phyloP scores from a whole-genome alignment of 2,329 filamentous ascomycete species.

The Aspergillus uvarum region DNA sequence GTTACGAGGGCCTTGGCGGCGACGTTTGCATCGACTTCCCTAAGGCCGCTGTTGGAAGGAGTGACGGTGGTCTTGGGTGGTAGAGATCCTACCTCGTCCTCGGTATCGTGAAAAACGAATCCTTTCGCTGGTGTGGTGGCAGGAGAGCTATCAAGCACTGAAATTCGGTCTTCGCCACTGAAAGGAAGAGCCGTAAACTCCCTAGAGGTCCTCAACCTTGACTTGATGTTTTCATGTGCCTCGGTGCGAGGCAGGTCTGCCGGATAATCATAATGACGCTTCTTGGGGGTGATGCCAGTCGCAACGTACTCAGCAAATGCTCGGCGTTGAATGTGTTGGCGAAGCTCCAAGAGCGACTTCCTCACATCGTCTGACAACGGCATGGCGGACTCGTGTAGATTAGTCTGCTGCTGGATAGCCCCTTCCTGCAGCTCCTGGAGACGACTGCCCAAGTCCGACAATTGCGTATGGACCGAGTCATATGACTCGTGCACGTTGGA shows the following conservation, averaged over 20 bases:
- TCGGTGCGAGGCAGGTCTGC: constrained; percentile 75
- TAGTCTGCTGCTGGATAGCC: constrained; percentile 60
- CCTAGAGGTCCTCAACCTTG: constrained; percentile 48
- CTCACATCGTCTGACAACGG: constrained; percentile 61
- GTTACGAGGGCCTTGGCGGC: constrained; percentile 33
- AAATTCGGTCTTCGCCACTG: constrained; percentile 28
- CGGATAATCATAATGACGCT: constrained; percentile 77
- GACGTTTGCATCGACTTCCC: constrained; percentile 54
- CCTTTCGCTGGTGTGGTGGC: constrained; percentile 50
- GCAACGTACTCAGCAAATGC: constrained; percentile 75
- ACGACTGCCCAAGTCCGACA: constrained; percentile 66
- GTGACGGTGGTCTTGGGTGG: constrained; percentile 28
- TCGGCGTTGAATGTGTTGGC: constrained; percentile 64
- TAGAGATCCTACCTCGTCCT: constrained; percentile 38
- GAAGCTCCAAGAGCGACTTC: constrained; percentile 69
- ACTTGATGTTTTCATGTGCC: constrained; percentile 57
- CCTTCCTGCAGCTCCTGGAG: constrained; percentile 68
- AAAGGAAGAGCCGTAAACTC: constrained; percentile 35
- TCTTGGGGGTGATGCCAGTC: constrained; percentile 84
- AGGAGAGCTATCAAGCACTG: constrained; percentile 23
- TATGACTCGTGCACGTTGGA: constrained; percentile 72
- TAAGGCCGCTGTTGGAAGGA: constrained; percentile 46
- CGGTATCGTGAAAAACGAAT: constrained; percentile 54
- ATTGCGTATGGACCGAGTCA: constrained; percentile 66
- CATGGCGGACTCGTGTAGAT: constrained; percentile 61